Evolutionary conservation across 2,329 filamentous ascomycete genomes (phyloP).

Genomic region (Colletotrichum sp.): DNA sequence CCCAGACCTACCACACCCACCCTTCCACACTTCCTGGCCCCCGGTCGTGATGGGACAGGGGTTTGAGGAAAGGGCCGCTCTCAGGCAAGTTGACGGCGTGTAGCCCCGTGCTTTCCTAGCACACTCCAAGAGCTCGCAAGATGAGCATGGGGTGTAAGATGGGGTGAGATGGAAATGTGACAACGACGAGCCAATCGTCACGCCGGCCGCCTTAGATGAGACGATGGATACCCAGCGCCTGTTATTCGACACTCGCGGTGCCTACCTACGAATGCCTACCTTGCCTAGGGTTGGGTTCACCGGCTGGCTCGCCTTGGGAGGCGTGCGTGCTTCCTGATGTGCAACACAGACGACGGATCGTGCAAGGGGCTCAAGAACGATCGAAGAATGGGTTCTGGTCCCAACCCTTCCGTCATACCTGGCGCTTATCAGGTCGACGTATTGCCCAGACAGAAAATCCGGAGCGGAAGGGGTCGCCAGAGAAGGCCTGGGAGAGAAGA

Average conservation of each 20-base stretch:
- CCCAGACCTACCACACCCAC: constrained; percentile 8
- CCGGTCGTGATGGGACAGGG: constrained; percentile 9
- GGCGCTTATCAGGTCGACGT: constrained; percentile 13
- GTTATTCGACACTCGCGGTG: background rate
- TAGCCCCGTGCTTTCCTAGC: constrained; percentile 3
- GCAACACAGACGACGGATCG: constrained; percentile 11
- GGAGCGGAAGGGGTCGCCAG: background rate
- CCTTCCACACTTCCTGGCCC: constrained; percentile 2
- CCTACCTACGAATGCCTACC: background rate
- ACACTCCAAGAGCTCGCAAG: constrained; percentile 11
- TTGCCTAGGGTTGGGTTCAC: background rate
- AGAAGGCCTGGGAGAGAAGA: background rate
- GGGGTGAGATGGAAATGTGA: constrained; percentile 18
- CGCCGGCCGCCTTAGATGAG: constrained; percentile 14
- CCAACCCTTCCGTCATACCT: background rate
- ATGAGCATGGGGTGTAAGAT: constrained; percentile 16
- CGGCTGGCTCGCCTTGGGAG: background rate
- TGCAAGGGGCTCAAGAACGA: constrained; percentile 1
- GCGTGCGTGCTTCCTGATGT: background rate
- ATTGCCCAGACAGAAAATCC: background rate
- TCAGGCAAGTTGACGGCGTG: constrained; percentile 1
- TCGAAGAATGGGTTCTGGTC: background rate
- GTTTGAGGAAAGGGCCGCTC: constrained; percentile 3
- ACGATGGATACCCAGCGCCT: constrained; percentile 14
- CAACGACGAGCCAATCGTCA: constrained; percentile 12